Percentiles rank a stretch among this genome's conserved stretches.
These are phyloP conservation scores for Botrytis cinerea DNA, from an alignment of 2,329 filamentous ascomycete genomes.

Conservation along the genomic window DNA sequence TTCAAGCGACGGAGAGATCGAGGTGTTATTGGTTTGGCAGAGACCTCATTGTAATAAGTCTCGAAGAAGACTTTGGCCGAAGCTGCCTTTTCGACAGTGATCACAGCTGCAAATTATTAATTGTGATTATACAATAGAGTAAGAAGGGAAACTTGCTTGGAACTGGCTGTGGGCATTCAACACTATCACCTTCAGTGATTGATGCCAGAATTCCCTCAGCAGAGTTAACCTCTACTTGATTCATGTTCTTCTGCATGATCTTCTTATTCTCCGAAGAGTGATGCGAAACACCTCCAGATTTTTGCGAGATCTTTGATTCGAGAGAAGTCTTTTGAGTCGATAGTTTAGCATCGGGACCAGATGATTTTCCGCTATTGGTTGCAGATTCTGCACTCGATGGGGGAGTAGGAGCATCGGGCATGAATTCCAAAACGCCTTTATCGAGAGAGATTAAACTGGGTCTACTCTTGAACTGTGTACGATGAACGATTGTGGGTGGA, in stretches of 20 bases:
- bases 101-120: constrained; percentile 32
- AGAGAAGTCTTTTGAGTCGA: constrained; percentile 43
- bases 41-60: constrained; percentile 74
- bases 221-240: constrained; percentile 29
- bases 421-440: constrained; percentile 34
- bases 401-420: constrained; percentile 32
- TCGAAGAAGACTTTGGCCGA: constrained; percentile 87
- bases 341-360: constrained; percentile 34
- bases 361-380: constrained; percentile 38
- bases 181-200: constrained; percentile 34
- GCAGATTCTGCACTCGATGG: constrained; percentile 36
- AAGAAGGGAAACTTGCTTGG: constrained; percentile 34
- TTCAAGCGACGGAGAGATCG: constrained; percentile 62
- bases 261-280: constrained; percentile 40
- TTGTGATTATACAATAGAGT: neutral
- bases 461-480: constrained; percentile 45
- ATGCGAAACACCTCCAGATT: constrained; percentile 35
- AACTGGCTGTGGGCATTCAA: constrained; percentile 33
- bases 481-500: constrained; percentile 48
- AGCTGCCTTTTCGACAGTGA: constrained; percentile 75
- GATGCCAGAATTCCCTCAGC: constrained; percentile 36
- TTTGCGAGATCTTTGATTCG: constrained; percentile 46
- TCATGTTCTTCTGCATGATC: constrained; percentile 25
- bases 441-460: constrained; percentile 44
- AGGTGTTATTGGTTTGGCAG: constrained; percentile 55